Evolutionary conservation across 129 eudicot genomes (phyloP).

Genomic region (Smallanthus sonchifolius): DNA sequence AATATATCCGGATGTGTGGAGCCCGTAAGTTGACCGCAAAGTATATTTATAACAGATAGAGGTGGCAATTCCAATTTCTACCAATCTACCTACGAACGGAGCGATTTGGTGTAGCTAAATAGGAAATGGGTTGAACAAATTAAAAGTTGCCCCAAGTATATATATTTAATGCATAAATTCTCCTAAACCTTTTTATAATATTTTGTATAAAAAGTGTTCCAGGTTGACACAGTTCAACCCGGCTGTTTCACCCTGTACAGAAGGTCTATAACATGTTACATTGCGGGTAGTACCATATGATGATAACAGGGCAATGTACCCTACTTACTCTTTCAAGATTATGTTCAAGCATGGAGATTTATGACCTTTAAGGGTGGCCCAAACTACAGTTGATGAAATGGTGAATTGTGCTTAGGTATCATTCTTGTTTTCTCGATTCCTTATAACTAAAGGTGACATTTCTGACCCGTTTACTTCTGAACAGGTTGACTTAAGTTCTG

Average conservation of each 20-base stretch:
- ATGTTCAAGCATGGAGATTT: slow-evolving; percentile 81
- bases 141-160: not conserved
- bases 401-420: slow-evolving; percentile 71
- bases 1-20: slow-evolving; percentile 78
- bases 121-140: not conserved
- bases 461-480: not conserved
- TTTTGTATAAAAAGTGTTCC: not conserved
- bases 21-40: slow-evolving; percentile 55
- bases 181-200: not conserved
- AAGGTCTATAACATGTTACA: not conserved
- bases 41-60: not conserved
- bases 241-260: not conserved
- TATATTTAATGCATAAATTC: not conserved
- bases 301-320: slow-evolving; percentile 66
- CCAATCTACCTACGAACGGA: not conserved
- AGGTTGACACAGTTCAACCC: not conserved
- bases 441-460: not conserved
- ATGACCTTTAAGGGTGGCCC: slow-evolving; percentile 80
- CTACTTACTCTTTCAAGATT: slow-evolving; percentile 76
- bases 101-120: not conserved
- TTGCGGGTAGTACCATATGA: slow-evolving; percentile 74
- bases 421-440: not conserved
- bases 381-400: slow-evolving; percentile 89
- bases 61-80: not conserved
- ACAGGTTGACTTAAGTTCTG: not conserved